Evolutionary conservation across 345 rosid species (phyloP).

Genomic region (Eutrema heterophyllum): DNA sequence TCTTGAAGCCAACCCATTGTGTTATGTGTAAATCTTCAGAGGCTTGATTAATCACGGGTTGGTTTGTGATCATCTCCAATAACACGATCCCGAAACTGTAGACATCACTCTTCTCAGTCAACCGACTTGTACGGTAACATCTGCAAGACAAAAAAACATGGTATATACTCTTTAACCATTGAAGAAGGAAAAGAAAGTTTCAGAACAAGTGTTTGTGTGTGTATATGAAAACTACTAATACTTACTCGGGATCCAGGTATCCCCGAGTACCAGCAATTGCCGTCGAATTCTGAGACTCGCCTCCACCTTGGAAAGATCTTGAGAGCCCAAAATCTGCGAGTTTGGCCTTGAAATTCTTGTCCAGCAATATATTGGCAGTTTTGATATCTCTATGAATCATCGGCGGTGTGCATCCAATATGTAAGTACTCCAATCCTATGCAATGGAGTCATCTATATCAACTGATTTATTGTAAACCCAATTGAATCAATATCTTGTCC

Average conservation of each 20-base stretch:
- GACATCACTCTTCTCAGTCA: conserved; percentile 15
- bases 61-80: conserved; percentile 29
- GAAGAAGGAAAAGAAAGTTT: background rate
- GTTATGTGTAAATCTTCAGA: background rate
- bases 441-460: too few relatives aligned
- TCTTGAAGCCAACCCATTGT: conserved; percentile 2
- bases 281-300: background rate
- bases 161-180: background rate
- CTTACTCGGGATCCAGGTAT: conserved; percentile 50
- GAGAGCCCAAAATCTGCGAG: conserved; percentile 46
- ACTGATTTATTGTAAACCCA: too few relatives aligned
- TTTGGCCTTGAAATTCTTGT: conserved; percentile 35
- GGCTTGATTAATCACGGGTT: background rate
- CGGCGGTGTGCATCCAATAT: conserved; percentile 39
- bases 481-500: background rate
- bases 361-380: conserved; percentile 36
- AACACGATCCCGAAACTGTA: conserved; percentile 21
- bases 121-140: background rate
- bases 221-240: background rate
- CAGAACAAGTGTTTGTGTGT: background rate
- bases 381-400: conserved; percentile 41
- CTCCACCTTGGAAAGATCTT: conserved; percentile 18
- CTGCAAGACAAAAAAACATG: background rate
- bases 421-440: too few relatives aligned
- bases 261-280: conserved; percentile 14